A percentile compares a stretch with the other conserved stretches of the same genome.
Evolutionary conservation across 805 yeast genomes (phyloP).

Genomic region (Zygosaccharomyces bisporus): DNA sequence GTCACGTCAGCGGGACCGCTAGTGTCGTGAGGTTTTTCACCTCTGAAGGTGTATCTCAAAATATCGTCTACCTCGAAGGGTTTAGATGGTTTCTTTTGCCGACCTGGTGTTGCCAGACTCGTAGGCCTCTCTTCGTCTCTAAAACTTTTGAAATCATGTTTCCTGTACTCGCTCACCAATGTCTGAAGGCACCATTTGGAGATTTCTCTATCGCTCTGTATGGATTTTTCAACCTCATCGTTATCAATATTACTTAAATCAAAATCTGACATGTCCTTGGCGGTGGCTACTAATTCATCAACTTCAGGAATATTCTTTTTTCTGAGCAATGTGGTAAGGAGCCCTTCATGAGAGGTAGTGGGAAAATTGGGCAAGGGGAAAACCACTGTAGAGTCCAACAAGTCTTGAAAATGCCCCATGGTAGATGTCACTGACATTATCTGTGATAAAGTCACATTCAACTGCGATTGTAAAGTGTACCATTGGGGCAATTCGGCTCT

Average conservation of each 20-base stretch:
- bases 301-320: conserved; percentile 91
- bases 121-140: conserved; percentile 40
- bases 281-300: conserved; percentile 70
- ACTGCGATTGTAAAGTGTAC: conserved; percentile 71
- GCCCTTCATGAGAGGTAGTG: conserved; percentile 74
- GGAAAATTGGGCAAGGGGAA: conserved; percentile 86
- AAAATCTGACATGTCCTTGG: conserved; percentile 36
- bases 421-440: conserved; percentile 71
- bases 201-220: conserved; percentile 54
- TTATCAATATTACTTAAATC: conserved; percentile 25
- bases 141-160: conserved; percentile 59
- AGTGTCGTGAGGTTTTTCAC: conserved; percentile 24
- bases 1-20: conserved; percentile 3
- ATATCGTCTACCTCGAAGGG: conserved; percentile 40
- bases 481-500: conserved; percentile 46
- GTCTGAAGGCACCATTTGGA: conserved; percentile 63
- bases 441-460: conserved; percentile 79
- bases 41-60: conserved; percentile 45
- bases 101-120: conserved; percentile 17
- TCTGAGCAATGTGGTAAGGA: conserved; percentile 77
- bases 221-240: conserved; percentile 25
- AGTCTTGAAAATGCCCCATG: conserved; percentile 55
- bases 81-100: conserved; percentile 22
- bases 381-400: conserved; percentile 63
- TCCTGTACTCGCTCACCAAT: conserved; percentile 51